A percentile compares a stretch with the other conserved stretches of the same genome.
These are phyloP conservation scores for Pseudoturritis turrita DNA, from an alignment of 345 rosid species.

Conservation along the genomic window DNA sequence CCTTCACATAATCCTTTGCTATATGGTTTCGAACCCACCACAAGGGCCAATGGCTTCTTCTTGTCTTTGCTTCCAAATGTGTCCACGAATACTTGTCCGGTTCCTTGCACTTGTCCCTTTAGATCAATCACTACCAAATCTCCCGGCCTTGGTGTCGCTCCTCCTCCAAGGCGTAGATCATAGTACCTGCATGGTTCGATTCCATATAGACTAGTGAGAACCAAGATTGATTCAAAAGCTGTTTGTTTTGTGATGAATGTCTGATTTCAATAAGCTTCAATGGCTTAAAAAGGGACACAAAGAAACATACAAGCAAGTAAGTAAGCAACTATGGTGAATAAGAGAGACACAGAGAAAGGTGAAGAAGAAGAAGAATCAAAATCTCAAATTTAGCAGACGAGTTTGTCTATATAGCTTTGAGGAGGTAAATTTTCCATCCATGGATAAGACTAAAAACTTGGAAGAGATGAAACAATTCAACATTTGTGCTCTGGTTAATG, in stretches of 20 bases:
- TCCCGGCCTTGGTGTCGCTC: constrained; percentile 69
- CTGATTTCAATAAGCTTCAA: neutral
- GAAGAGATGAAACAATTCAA: no score
- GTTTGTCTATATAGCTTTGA: no score
- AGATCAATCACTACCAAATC: constrained; percentile 82
- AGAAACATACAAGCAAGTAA: neutral
- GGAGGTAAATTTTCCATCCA: no score
- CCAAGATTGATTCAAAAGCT: neutral
- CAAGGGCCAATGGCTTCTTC: constrained; percentile 62
- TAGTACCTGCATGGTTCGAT: constrained; percentile 49
- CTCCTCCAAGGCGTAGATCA: constrained; percentile 81
- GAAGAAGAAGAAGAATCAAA: neutral
- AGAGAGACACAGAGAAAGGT: neutral
- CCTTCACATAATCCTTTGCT: constrained; percentile 86
- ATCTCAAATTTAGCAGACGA: neutral
- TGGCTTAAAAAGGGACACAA: neutral
- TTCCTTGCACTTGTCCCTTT: constrained; percentile 58
- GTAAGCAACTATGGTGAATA: neutral
- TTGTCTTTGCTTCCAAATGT: constrained; percentile 45
- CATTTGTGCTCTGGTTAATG: neutral
- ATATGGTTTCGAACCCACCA: constrained; percentile 79
- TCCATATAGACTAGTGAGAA: neutral
- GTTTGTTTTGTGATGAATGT: neutral
- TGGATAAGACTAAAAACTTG: no score
- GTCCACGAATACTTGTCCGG: constrained; percentile 58